Evolutionary conservation across 1,139 yeast species (phyloP).

Genomic region (Yamadazyma jaroonii): DNA sequence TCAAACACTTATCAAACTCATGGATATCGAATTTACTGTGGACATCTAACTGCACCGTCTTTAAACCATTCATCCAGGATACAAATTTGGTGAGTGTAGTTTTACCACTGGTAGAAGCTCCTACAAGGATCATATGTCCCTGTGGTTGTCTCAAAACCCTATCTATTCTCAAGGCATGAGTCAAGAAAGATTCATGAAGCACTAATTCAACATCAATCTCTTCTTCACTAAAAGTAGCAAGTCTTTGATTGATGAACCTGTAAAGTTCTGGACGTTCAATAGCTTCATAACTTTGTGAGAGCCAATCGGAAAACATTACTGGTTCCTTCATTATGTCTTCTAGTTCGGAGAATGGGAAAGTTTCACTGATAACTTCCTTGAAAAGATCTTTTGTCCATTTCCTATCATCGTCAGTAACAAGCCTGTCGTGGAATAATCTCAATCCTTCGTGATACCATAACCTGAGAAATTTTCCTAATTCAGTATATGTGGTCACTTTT

Average conservation of each 20-base stretch:
- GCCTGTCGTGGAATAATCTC: conserved; percentile 72
- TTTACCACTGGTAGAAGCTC: conserved; percentile 82
- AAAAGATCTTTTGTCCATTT: conserved; percentile 52
- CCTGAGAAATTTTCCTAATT: conserved; percentile 49
- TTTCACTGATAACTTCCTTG: conserved; percentile 26
- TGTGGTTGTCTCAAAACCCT: conserved; percentile 82
- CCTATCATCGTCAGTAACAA: conserved; percentile 49
- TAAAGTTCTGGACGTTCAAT: conserved; percentile 50
- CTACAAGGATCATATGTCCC: conserved; percentile 89
- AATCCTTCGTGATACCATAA: conserved; percentile 84
- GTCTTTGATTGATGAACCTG: conserved; percentile 59
- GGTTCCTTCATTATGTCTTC: conserved; percentile 43
- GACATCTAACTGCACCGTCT: conserved; percentile 57
- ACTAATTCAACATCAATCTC: conserved; percentile 63
- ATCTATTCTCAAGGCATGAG: conserved; percentile 76
- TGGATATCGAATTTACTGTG: conserved; percentile 50
- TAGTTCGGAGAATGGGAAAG: conserved; percentile 50
- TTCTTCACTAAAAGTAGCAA: conserved; percentile 74
- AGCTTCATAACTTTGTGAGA: conserved; percentile 59
- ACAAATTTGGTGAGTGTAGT: conserved; percentile 77
- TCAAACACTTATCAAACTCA: conserved; percentile 68
- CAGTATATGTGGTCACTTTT: conserved; percentile 30
- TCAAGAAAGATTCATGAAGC: conserved; percentile 68
- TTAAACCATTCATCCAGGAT: conserved; percentile 86
- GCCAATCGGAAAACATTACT: conserved; percentile 71